Base-by-base conservation (phyloP, 176 grass and related monocot genomes). In the Coix lacrymajobi region DNA sequence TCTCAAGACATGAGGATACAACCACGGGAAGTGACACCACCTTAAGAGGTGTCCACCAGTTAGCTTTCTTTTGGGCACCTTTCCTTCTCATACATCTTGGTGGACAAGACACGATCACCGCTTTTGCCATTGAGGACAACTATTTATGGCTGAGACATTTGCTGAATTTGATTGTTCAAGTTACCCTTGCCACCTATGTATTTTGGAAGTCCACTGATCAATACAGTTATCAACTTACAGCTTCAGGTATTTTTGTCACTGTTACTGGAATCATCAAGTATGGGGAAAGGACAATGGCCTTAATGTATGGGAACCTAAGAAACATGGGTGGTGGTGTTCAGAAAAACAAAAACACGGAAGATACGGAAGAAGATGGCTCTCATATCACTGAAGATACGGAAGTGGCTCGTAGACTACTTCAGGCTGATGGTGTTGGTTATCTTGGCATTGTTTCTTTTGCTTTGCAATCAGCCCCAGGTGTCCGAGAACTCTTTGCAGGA, bases 41-140 rank as follows among this genome's bases (percentile, higher is more conserved):
- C 46, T 14, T 78, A 78, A 41, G 56, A 33, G 65, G 33, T 24
- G 26, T 12, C 16, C 39, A 64, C 1, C 56, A 25, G 24, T 11
- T 83, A 20, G 56, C 22, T 26, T 83, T 74, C 41, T 65, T 83
- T 16, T 83, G 41, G 81, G 29, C 58, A 0, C 70, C 81, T 8
- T 83, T 83, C 19, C 41, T 83, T 31, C 38, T 82, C 1, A 29
- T 83, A 24, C 57, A 75, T 37, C 70, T 83, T 26, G 56, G 70
- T 7, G 70, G 81, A 8, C 70, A 83, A 29, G 81, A 83, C 22
- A 83, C 81, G 8, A 36, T 74, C 22, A 83, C 56, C 36, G 80
- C 80, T 61, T 83, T 83, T 28, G 1, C 81, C 28, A 73, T 83
- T 17, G 80, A 83, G 38, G 80, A 83, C 28, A 83, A 83, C 28